Conservation (phyloP, 805 yeast species). For the Wickerhamiella bombiphila region DNA sequence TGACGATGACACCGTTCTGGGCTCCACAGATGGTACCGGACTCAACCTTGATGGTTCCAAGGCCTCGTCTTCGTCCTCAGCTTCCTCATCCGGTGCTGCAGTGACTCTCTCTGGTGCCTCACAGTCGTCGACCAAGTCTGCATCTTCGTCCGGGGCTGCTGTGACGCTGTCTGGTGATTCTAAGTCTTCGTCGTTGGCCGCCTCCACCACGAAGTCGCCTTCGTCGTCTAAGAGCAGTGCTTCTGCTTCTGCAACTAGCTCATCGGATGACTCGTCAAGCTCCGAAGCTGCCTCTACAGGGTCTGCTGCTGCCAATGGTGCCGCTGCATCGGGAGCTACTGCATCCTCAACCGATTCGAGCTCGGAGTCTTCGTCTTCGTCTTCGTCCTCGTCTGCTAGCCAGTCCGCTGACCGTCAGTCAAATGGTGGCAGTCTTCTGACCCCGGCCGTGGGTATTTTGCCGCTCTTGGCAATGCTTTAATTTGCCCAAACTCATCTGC, state of each 20-base stretch:
- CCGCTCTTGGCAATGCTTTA: neutral
- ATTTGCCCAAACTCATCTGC: neutral
- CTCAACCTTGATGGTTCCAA: constrained; percentile 28
- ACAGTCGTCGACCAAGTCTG: constrained; percentile 12
- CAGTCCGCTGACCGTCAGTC: constrained; percentile 1
- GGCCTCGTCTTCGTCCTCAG: constrained; percentile 8
- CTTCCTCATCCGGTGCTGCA: constrained; percentile 10
- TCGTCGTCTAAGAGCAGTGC: constrained; percentile 4
- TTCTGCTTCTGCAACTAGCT: constrained; percentile 6
- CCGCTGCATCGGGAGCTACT: constrained; percentile 7
- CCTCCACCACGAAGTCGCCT: constrained; percentile 6
- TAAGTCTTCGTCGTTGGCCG: neutral
- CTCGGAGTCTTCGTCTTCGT: constrained; percentile 8
- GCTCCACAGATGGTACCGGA: constrained; percentile 51
- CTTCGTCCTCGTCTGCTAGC: constrained; percentile 7
- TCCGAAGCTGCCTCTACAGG: constrained; percentile 6
- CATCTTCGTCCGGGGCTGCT: constrained; percentile 10
- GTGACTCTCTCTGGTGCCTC: constrained; percentile 11
- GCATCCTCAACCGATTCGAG: constrained; percentile 8
- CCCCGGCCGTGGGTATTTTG: neutral
- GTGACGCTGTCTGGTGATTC: constrained; percentile 8
- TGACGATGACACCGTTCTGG: constrained; percentile 46
- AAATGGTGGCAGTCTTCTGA: neutral
- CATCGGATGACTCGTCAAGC: neutral
- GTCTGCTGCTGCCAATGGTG: constrained; percentile 12